phyloP scores from a whole-genome alignment of 805 yeast genomes.

The Saccharomycopsis olivae region DNA sequence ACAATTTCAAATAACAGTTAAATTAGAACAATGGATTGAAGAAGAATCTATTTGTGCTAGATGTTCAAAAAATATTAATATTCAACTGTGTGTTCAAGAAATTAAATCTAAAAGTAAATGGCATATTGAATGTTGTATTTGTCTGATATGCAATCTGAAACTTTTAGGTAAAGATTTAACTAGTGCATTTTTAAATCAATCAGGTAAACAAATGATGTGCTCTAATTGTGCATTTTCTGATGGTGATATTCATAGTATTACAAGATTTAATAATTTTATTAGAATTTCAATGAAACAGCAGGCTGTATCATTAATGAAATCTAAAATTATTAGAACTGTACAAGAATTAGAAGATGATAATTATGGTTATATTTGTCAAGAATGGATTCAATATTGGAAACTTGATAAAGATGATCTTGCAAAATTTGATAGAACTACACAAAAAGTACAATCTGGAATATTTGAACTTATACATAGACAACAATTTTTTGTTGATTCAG shows the following conservation, averaged over 20 bases:
- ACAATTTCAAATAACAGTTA: constrained; percentile 9
- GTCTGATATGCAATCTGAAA: constrained; percentile 6
- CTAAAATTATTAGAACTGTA: constrained; percentile 7
- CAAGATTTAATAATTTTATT: constrained; percentile 1
- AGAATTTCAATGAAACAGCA: constrained; percentile 4
- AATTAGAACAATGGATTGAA: constrained; percentile 10
- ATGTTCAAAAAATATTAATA: constrained; percentile 5
- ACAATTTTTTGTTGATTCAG: constrained; percentile 13
- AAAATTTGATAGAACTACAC: constrained; percentile 10
- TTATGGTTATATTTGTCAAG: constrained; percentile 16
- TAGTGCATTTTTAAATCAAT: constrained; percentile 1
- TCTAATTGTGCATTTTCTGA: constrained; percentile 1
- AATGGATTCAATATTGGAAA: constrained; percentile 15
- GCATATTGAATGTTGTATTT: constrained; percentile 12
- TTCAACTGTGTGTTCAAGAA: constrained; percentile 10
- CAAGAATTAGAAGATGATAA: constrained; percentile 15
- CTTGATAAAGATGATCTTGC: constrained; percentile 13
- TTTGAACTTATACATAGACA: constrained; percentile 17
- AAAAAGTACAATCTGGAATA: constrained; percentile 12
- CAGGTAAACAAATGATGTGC: constrained; percentile 2
- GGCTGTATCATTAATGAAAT: constrained; percentile 8
- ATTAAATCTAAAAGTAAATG: constrained; percentile 6
- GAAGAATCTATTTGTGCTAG: constrained; percentile 6
- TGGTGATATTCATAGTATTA: background rate
- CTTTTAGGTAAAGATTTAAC: constrained; percentile 6